Percentiles rank a stretch among this genome's conserved stretches.
These are phyloP conservation scores for Aspergillus sergii DNA, from an alignment of 2,329 filamentous ascomycete genomes.

Conservation along the genomic window DNA sequence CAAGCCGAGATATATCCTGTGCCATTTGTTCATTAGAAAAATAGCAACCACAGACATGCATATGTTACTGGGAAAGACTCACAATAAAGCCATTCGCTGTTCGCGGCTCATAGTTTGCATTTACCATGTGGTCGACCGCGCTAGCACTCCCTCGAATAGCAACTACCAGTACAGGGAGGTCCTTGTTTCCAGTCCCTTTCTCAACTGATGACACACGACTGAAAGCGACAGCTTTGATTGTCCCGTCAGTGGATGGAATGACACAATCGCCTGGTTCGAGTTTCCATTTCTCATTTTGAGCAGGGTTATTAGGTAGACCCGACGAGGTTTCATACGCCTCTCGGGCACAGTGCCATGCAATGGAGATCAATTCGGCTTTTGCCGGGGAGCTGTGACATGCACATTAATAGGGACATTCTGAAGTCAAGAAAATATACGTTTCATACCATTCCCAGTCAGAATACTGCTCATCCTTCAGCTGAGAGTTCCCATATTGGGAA, in stretches of 20 bases:
- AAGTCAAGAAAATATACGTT: background rate
- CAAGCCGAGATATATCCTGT: background rate
- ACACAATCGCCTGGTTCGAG: background rate
- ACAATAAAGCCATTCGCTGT: constrained; percentile 4
- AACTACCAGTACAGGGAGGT: constrained; percentile 5
- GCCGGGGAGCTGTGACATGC: background rate
- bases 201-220: background rate
- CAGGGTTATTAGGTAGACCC: background rate
- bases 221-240: background rate
- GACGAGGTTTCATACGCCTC: background rate
- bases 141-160: constrained; percentile 8
- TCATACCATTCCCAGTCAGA: background rate
- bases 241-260: background rate
- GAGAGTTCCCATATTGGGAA: constrained; percentile 7
- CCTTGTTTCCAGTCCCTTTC: background rate
- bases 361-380: background rate
- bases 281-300: background rate
- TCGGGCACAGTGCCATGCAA: background rate
- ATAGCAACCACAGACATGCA: background rate
- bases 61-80: background rate
- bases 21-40: background rate
- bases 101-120: constrained; percentile 3
- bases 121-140: constrained; percentile 10
- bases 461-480: constrained; percentile 4
- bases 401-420: background rate